Percentiles rank a stretch among this genome's conserved stretches.
Evolutionary conservation across 1,284 basidiomycete species (phyloP).

Genomic region (Ustilago xerochloae): DNA sequence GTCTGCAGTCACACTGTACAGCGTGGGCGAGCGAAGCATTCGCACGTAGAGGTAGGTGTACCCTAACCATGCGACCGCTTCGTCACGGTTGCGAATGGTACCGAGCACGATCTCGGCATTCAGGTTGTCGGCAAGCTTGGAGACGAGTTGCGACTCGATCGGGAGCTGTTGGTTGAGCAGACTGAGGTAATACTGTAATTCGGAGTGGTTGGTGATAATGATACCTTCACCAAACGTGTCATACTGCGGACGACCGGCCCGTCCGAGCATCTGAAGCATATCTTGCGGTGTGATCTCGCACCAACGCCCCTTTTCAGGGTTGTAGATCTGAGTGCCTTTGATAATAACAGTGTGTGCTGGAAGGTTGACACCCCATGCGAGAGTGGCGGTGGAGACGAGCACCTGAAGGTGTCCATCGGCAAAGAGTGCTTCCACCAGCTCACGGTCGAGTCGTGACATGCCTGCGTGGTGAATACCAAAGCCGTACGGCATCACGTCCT

Average conservation of each 20-base stretch:
- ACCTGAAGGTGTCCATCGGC: conserved; percentile 92
- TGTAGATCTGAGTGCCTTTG: conserved; percentile 99
- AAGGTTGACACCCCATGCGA: conserved; percentile 99
- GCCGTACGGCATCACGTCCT: conserved; percentile 93
- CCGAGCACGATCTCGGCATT: conserved; percentile 98
- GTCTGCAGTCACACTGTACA: conserved; percentile 90
- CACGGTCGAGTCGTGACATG: conserved; percentile 93
- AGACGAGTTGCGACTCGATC: conserved; percentile 95
- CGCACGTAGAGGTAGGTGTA: conserved; percentile 79
- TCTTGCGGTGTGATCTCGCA: conserved; percentile 95
- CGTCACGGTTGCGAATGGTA: conserved; percentile 88
- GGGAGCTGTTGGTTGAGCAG: conserved; percentile 72
- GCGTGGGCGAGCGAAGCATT: conserved; percentile 87
- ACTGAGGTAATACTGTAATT: conserved; percentile 87
- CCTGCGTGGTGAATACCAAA: conserved; percentile 99
- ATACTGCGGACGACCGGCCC: conserved; percentile 96
- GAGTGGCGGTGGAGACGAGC: conserved; percentile 94
- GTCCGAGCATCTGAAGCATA: conserved; percentile 97
- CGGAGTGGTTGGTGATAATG: conserved; percentile 97
- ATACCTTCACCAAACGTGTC: conserved; percentile 98
- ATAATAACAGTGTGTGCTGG: conserved; percentile 99
- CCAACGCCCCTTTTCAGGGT: conserved; percentile 98
- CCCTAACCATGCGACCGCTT: conserved; percentile 89
- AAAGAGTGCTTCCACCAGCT: conserved; percentile 93
- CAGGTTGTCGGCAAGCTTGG: conserved; percentile 91